Evolutionary conservation across 306 rosid species (phyloP).

Genomic region (Canavalia gladiata): DNA sequence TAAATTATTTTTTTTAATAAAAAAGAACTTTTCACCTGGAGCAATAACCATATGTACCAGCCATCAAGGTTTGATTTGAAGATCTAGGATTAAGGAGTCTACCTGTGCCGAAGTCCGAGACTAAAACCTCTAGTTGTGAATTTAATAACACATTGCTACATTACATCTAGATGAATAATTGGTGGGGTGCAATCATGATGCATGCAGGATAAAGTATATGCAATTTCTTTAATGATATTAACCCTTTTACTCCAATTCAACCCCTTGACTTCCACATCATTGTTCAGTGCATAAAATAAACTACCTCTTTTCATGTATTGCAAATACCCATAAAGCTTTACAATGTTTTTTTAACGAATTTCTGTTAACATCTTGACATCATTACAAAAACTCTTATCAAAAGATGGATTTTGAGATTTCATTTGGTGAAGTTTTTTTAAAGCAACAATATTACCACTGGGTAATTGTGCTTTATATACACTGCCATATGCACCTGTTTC

Average conservation of each 20-base stretch:
- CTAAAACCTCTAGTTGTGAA: neutral
- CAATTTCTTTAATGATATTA: neutral
- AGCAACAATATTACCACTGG: neutral
- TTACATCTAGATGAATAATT: neutral
- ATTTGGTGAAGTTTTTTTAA: neutral
- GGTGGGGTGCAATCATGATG: neutral
- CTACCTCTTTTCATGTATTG: constrained; percentile 6
- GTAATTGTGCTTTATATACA: neutral
- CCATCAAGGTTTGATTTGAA: neutral
- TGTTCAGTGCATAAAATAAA: neutral
- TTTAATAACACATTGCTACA: neutral
- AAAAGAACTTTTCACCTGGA: neutral
- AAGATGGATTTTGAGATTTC: constrained; percentile 4
- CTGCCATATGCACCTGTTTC: neutral
- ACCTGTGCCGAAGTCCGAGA: neutral
- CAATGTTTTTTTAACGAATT: neutral
- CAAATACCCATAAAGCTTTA: neutral
- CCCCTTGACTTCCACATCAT: neutral
- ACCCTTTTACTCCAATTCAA: constrained; percentile 9
- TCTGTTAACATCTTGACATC: constrained; percentile 12
- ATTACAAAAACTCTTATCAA: neutral
- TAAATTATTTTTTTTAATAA: neutral
- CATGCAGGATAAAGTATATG: neutral
- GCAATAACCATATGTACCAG: neutral
- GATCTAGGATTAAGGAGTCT: neutral